Evolutionary conservation across 352 stramenopile genomes (phyloP), one percentile per base, ranked within the genome.

Genomic region (Phytophthora hybrid): DNA sequence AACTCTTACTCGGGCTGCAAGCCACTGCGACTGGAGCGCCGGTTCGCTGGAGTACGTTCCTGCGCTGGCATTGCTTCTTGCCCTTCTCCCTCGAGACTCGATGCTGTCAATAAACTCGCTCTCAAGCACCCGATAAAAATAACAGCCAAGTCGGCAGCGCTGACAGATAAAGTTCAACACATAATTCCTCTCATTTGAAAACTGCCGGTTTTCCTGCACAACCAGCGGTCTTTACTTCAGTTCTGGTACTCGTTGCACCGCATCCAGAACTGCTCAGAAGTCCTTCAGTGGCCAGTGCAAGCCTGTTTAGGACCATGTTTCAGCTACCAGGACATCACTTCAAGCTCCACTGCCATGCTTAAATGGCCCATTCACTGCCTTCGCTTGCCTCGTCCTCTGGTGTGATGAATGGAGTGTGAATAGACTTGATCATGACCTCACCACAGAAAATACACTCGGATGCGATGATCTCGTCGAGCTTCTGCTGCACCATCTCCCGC

Each of bases 371-470:
- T 73, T 97, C 90, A 71, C 70, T 82, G 46, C 89, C 90, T 73
- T 97, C 90, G 11, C 79, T 78, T 37, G 76, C 74, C 51, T 97
- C 88, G 69, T 98, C 93, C 53, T 98, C 90, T 9, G 89, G 80
- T 23, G 89, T 92, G 74, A 98, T 95, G 66, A 98, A 97, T 26
- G 94, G 92, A 69, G 89, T 77, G 71, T 97, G 90, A 66, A 98
- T 97, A 55, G 93, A 98, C 77, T 98, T 95, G 76, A 98, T 98
- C 95, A 98, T 98, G 19, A 98, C 90, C 73, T 98, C 93, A 46
- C 95, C 94, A 72, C 95, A 98, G 67, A 98, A 97, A 71, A 97
- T 92, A 74, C 95, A 98, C 79, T 98, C 95, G 47, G 93, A 97
- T 26, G 95, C 94, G 41, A 98, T 91, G 75, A 98, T 98, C 58